Conservation (phyloP, 805 yeast genomes). For the Zygosaccharomyces bisporus region DNA sequence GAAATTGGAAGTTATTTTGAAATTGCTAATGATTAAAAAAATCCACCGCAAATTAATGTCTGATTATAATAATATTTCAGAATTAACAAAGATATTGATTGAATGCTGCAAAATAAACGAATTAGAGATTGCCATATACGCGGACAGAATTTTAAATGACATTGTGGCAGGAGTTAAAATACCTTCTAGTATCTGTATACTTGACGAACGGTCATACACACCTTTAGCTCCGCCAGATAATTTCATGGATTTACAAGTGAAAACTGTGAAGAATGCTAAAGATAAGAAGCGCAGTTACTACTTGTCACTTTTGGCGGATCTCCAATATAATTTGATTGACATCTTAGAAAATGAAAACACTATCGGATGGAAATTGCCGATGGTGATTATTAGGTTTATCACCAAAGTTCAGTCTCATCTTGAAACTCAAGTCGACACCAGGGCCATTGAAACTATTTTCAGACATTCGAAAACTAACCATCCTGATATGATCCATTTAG, state of each 20-base stretch:
- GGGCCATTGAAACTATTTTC: constrained; percentile 43
- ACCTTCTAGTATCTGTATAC: constrained; percentile 52
- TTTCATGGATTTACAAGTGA: constrained; percentile 52
- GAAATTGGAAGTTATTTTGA: constrained; percentile 60
- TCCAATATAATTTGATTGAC: constrained; percentile 41
- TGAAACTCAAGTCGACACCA: constrained; percentile 44
- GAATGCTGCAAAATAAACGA: constrained; percentile 56
- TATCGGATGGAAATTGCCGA: constrained; percentile 53
- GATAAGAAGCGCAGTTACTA: constrained; percentile 49
- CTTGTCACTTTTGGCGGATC: constrained; percentile 38
- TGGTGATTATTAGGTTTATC: constrained; percentile 48
- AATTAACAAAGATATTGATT: constrained; percentile 47
- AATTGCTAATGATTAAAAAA: constrained; percentile 52
- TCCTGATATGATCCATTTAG: constrained; percentile 59
- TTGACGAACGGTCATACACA: constrained; percentile 40
- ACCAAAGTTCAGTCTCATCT: constrained; percentile 50
- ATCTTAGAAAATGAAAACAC: constrained; percentile 17
- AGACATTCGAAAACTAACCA: constrained; percentile 55
- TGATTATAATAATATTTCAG: constrained; percentile 51
- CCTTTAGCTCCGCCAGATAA: constrained; percentile 62
- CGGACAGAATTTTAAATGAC: constrained; percentile 48
- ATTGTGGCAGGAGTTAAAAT: constrained; percentile 43
- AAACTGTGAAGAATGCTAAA: constrained; percentile 60
- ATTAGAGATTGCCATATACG: constrained; percentile 48
- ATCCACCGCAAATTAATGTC: constrained; percentile 55